Conservation (phyloP, 441 rosid species). For the Biscutella laevigata region DNA sequence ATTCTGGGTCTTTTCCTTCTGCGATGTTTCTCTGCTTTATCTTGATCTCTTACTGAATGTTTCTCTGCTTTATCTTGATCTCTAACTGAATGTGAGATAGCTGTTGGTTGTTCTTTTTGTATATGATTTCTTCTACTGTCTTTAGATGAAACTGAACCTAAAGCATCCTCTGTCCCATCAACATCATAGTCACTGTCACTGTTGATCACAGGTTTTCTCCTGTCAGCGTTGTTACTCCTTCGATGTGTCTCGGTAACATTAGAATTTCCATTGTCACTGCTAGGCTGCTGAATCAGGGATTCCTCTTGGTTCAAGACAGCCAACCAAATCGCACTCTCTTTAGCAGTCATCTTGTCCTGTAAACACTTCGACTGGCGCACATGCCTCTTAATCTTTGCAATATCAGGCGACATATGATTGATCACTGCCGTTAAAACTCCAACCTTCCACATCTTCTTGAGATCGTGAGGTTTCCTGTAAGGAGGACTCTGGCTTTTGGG, state of each 20-base stretch:
- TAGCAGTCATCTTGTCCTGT: conserved; percentile 99
- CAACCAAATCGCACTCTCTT: conserved; percentile 98
- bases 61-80: too few species aligned
- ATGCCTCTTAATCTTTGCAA: conserved; percentile 86
- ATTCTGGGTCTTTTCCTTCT: conserved; percentile 39
- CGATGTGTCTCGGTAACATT: conserved; percentile 58
- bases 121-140: conserved; percentile 40
- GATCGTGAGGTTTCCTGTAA: conserved; percentile 89
- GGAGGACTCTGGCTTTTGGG: conserved; percentile 64
- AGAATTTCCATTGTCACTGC: conserved; percentile 82
- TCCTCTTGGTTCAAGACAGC: conserved; percentile 84
- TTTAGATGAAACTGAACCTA: conserved; percentile 72
- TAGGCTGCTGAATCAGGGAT: conserved; percentile 58
- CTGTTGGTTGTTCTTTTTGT: conserved; percentile 25
- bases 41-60: conserved; percentile 21
- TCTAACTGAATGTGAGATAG: too few species aligned
- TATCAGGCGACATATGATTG: conserved; percentile 94
- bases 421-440: conserved; percentile 96
- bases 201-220: conserved; percentile 42
- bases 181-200: conserved; percentile 84
- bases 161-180: conserved; percentile 46
- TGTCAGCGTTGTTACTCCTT: conserved; percentile 32
- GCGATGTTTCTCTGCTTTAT: conserved; percentile 33
- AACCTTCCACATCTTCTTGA: conserved; percentile 97
- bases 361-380: conserved; percentile 94